Evolutionary conservation across 257 asterid species (phyloP).

Genomic region (Penstemon newberryi): DNA sequence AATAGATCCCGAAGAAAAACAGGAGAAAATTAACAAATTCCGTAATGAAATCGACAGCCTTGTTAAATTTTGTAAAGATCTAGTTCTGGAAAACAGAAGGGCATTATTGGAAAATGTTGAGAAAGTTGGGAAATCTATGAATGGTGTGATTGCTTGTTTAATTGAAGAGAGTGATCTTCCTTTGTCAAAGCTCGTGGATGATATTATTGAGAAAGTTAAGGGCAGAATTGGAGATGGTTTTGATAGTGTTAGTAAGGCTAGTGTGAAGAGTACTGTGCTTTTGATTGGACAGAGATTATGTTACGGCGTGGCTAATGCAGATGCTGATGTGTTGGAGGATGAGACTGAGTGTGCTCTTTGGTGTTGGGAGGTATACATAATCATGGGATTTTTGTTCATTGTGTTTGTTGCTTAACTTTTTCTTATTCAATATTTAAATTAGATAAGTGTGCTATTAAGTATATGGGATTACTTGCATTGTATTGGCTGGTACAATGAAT

Average conservation of each 20-base stretch:
- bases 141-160: slow-evolving; percentile 56
- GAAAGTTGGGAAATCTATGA: slow-evolving; percentile 35
- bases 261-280: slow-evolving; percentile 72
- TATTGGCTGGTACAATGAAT: not conserved
- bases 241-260: slow-evolving; percentile 47
- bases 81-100: slow-evolving; percentile 33
- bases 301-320: slow-evolving; percentile 61
- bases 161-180: slow-evolving; percentile 84
- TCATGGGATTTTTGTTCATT: not conserved
- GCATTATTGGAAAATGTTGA: slow-evolving; percentile 34
- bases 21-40: slow-evolving; percentile 41
- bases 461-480: slow-evolving; percentile 6
- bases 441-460: not conserved
- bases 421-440: not conserved
- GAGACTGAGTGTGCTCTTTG: slow-evolving; percentile 73
- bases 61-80: slow-evolving; percentile 42
- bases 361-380: slow-evolving; percentile 86
- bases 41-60: slow-evolving; percentile 56
- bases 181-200: slow-evolving; percentile 66
- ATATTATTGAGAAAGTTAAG: slow-evolving; percentile 53
- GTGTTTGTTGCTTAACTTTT: slow-evolving; percentile 14
- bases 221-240: slow-evolving; percentile 39
- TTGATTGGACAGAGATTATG: slow-evolving; percentile 64
- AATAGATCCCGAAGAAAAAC: slow-evolving; percentile 43
- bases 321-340: slow-evolving; percentile 90